Conservation (phyloP, 2,329 filamentous ascomycete genomes). For the Orbilia brochopaga region DNA sequence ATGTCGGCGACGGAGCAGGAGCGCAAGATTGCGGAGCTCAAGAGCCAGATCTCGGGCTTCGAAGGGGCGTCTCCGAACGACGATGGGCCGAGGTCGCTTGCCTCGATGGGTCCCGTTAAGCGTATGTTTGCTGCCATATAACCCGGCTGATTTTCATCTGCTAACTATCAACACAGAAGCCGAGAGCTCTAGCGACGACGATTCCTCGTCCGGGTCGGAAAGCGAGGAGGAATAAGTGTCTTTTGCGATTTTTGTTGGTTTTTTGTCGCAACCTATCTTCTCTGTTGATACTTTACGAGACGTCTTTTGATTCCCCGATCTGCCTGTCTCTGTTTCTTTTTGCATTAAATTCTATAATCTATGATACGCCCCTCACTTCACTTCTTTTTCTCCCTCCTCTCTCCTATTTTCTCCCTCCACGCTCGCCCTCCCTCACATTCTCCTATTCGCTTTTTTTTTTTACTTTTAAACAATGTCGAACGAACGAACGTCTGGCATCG, state of each 20-base stretch:
- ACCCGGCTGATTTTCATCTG: constrained; percentile 4
- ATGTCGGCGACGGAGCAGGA: constrained; percentile 77
- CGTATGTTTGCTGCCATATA: constrained; percentile 21
- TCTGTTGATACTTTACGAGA: constrained; percentile 4
- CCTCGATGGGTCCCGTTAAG: constrained; percentile 44
- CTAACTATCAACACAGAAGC: constrained; percentile 32
- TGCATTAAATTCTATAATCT: constrained; percentile 8
- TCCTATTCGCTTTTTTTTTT: not conserved
- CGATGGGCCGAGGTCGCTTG: constrained; percentile 42
- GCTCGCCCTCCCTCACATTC: too few relatives aligned
- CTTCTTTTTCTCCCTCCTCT: not conserved
- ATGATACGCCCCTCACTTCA: not conserved
- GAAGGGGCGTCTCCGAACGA: constrained; percentile 41
- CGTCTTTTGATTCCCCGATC: constrained; percentile 2
- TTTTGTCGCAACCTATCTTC: not conserved
- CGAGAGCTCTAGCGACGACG: constrained; percentile 52
- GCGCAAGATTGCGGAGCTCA: constrained; percentile 69
- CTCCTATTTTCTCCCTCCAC: not conserved
- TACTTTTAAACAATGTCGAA: too few relatives aligned
- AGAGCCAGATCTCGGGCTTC: constrained; percentile 56
- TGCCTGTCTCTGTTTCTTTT: not conserved
- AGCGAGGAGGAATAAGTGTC: constrained; percentile 54
- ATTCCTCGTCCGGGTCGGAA: constrained; percentile 55
- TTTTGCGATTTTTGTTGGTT: not conserved
- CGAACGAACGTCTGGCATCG: too few relatives aligned